phyloP scores from a whole-genome alignment of 2,329 filamentous ascomycete genomes.

The Colletotrichum eleusines region DNA sequence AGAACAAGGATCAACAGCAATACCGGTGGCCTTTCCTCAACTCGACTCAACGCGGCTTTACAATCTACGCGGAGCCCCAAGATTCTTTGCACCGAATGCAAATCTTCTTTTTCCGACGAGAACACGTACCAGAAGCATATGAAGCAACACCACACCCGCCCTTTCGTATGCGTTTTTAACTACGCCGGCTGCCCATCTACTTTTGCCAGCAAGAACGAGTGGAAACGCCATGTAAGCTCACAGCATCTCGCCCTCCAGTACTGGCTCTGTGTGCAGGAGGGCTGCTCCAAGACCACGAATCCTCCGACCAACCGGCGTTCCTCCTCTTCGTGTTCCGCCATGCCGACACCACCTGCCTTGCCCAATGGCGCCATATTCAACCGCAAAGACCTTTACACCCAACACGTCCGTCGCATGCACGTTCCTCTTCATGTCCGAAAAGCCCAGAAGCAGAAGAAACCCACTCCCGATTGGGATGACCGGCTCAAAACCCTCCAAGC shows the following conservation, averaged over 20 bases:
- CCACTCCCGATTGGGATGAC: slow-evolving; percentile 59
- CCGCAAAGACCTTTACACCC: slow-evolving; percentile 91
- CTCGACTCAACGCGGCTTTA: slow-evolving; percentile 5
- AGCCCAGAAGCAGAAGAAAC: slow-evolving; percentile 53
- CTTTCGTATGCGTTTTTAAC: slow-evolving; percentile 82
- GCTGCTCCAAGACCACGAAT: slow-evolving; percentile 56
- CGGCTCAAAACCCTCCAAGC: slow-evolving; percentile 68
- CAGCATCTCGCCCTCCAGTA: slow-evolving; percentile 82
- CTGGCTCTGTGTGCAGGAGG: slow-evolving; percentile 80
- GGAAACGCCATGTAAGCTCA: slow-evolving; percentile 88
- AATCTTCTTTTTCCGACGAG: slow-evolving; percentile 59
- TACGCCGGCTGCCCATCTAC: slow-evolving; percentile 79
- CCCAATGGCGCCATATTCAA: slow-evolving; percentile 80
- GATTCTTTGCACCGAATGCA: slow-evolving; percentile 54
- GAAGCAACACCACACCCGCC: slow-evolving; percentile 66
- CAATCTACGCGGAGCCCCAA: slow-evolving; percentile 25
- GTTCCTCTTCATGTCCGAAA: slow-evolving; percentile 60
- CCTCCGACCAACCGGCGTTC: slow-evolving; percentile 41
- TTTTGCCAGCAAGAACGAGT: slow-evolving; percentile 90
- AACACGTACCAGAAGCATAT: slow-evolving; percentile 61
- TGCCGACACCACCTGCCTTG: slow-evolving; percentile 45
- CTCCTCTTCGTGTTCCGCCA: slow-evolving; percentile 18
- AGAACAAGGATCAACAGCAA: slow-evolving; percentile 24
- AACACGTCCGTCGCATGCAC: slow-evolving; percentile 91
- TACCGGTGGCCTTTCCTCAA: background rate